Evolutionary conservation across 176 grass and related monocot genomes (phyloP).

Genomic region (Aegilops bicornis): DNA sequence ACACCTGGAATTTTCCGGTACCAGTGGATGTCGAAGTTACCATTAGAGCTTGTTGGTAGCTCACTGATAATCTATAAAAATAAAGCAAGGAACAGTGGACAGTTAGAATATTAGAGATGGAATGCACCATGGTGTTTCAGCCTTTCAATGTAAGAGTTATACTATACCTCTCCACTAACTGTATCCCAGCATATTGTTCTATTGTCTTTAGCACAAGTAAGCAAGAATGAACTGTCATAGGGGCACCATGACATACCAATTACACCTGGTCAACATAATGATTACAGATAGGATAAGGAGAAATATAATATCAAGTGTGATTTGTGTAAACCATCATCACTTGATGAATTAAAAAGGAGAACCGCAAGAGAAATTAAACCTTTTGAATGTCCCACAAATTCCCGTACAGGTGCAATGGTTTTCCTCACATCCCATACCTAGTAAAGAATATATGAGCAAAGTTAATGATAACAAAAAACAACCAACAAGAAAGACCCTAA

Average conservation of each 20-base stretch:
- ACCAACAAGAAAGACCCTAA: not conserved
- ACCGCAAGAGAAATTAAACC: constrained; percentile 49
- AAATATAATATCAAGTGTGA: not conserved
- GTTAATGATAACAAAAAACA: not conserved
- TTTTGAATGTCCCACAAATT: constrained; percentile 96
- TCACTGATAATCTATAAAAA: constrained; percentile 83
- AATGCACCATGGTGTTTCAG: not conserved
- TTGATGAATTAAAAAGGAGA: constrained; percentile 22
- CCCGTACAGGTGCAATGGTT: constrained; percentile 92
- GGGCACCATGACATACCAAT: constrained; percentile 99
- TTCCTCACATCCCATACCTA: constrained; percentile 99
- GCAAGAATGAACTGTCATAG: constrained; percentile 96
- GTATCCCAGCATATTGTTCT: constrained; percentile 99
- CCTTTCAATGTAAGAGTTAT: not conserved
- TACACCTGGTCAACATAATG: constrained; percentile 62
- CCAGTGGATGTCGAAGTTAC: constrained; percentile 97
- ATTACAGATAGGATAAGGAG: constrained; percentile 25
- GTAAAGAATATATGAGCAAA: constrained; percentile 30
- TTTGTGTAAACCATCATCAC: constrained; percentile 15
- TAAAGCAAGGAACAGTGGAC: constrained; percentile 16
- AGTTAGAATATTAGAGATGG: not conserved
- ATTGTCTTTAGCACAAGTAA: constrained; percentile 97
- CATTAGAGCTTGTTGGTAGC: constrained; percentile 83
- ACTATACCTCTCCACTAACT: constrained; percentile 84
- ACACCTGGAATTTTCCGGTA: constrained; percentile 91